phyloP scores from a whole-genome alignment of 257 asterid genomes.

The Schizonepeta tenuifolia region DNA sequence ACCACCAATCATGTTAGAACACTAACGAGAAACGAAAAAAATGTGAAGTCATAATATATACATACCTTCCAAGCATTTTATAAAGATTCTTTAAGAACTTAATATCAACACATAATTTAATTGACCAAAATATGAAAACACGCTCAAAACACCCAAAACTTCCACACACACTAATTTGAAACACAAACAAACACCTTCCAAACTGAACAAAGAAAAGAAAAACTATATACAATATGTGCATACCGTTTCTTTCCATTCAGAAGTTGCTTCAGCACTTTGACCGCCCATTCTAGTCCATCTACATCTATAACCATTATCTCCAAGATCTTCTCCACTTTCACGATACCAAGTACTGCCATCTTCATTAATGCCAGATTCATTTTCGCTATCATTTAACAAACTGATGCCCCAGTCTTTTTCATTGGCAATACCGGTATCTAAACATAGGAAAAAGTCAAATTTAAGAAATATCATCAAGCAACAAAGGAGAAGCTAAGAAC shows the following conservation, averaged over 20 bases:
- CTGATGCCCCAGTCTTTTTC: constrained; percentile 98
- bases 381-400: constrained; percentile 65
- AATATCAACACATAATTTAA: background rate
- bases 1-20: background rate
- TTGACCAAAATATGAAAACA: too few relatives aligned
- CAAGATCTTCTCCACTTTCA: constrained; percentile 92
- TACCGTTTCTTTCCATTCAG: constrained; percentile 99
- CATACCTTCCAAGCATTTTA: background rate
- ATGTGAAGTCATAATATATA: background rate
- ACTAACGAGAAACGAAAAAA: background rate
- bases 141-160: too few relatives aligned
- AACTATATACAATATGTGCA: constrained; percentile 16
- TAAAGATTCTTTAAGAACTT: background rate
- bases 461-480: constrained; percentile 6
- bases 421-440: constrained; percentile 97
- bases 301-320: constrained; percentile 91
- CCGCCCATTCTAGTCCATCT: constrained; percentile 99
- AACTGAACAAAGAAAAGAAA: background rate
- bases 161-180: background rate
- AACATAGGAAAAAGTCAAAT: constrained; percentile 18
- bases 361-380: constrained; percentile 82
- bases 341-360: constrained; percentile 93
- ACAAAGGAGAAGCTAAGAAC: constrained; percentile 7
- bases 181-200: constrained; percentile 1
- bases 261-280: constrained; percentile 67